Evolutionary conservation across 2,329 filamentous ascomycete species (phyloP).

Genomic region (Fusarium chaquense): DNA sequence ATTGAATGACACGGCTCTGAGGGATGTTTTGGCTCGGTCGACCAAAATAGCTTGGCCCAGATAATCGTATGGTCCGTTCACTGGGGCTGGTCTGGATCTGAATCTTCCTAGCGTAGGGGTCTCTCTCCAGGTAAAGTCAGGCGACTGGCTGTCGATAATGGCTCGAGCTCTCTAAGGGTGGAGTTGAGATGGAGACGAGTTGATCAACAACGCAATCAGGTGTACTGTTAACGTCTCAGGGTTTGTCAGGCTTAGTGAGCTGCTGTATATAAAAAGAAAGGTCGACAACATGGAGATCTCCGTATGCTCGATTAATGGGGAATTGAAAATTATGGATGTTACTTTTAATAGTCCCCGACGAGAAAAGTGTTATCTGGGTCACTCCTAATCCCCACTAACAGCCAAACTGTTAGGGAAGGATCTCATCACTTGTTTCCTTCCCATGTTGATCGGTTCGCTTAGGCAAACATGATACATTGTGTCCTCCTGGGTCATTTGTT

Average conservation of each 20-base stretch:
- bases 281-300: constrained; percentile 7
- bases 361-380: constrained; percentile 2
- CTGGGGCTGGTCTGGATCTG: constrained; percentile 45
- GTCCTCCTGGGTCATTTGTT: constrained; percentile 3
- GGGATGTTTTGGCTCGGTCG: constrained; percentile 41
- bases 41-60: constrained; percentile 44
- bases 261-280: constrained; percentile 15
- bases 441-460: constrained; percentile 19
- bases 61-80: constrained; percentile 43
- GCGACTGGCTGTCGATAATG: constrained; percentile 35
- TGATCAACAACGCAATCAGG: constrained; percentile 34
- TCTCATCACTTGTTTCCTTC: constrained; percentile 10
- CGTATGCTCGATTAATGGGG: constrained; percentile 14
- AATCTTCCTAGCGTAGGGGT: constrained; percentile 36
- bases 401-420: constrained; percentile 5
- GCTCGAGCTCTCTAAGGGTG: constrained; percentile 36
- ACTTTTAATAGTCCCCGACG: constrained; percentile 17
- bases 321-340: constrained; percentile 7
- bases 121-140: constrained; percentile 30
- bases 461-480: constrained; percentile 1
- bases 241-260: constrained; percentile 31
- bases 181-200: constrained; percentile 31
- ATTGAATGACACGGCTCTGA: constrained; percentile 44
- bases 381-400: not conserved
- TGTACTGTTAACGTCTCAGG: constrained; percentile 19